A percentile compares a stretch with the other conserved stretches of the same genome.
Evolutionary conservation across 371 early-diverging fungal species (phyloP).

Genomic region (Circinella umbellata): DNA sequence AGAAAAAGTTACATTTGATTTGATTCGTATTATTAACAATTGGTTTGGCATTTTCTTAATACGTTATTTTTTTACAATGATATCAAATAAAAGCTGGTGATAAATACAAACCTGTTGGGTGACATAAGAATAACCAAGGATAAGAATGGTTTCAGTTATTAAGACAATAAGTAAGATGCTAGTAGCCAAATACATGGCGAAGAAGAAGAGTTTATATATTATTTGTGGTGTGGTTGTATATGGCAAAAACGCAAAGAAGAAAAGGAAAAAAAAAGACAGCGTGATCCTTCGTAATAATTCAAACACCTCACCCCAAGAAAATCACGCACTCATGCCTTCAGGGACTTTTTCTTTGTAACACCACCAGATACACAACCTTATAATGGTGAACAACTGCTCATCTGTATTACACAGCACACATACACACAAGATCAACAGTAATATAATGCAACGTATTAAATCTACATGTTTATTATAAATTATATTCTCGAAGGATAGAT

Average conservation of each 20-base stretch:
- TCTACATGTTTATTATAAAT: neutral
- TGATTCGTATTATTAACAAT: too few species aligned
- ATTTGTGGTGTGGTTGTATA: neutral
- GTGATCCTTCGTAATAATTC: neutral
- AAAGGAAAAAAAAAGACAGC: neutral
- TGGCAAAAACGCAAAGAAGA: slow-evolving; percentile 10
- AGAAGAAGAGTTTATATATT: neutral
- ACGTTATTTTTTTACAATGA: too few species aligned
- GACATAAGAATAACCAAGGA: slow-evolving; percentile 60
- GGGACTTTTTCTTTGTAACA: too few species aligned
- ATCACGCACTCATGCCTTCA: too few species aligned
- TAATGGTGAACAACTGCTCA: too few species aligned
- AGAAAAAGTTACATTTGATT: neutral
- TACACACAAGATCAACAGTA: neutral
- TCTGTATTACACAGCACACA: neutral
- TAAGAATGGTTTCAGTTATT: slow-evolving; percentile 59
- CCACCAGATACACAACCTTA: too few species aligned
- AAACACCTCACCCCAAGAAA: too few species aligned
- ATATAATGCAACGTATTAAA: too few species aligned
- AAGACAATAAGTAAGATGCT: slow-evolving; percentile 59
- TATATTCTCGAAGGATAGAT: neutral
- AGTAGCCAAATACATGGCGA: slow-evolving; percentile 54
- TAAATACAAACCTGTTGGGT: slow-evolving; percentile 47
- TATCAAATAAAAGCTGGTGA: too few species aligned
- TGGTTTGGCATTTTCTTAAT: too few species aligned